Conservation (phyloP, 352 stramenopile species). For the Phytophthora agathidicida region DNA sequence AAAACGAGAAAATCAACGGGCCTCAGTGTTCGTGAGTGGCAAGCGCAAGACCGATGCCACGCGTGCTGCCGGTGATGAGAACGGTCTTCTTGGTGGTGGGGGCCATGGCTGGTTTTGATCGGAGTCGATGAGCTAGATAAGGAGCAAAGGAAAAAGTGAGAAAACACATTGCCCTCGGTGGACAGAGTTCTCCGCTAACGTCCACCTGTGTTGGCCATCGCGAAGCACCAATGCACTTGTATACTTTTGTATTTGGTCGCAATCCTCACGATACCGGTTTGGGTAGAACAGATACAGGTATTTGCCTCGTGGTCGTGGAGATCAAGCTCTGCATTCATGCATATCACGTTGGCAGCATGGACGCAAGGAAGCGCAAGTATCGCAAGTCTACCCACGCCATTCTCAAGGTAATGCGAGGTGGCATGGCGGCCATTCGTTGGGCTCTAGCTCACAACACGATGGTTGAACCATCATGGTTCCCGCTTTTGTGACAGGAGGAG, state of each 20-base stretch:
- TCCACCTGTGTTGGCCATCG: neutral
- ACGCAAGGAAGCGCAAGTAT: slow-evolving; percentile 27
- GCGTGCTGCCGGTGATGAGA: slow-evolving; percentile 49
- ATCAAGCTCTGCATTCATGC: too few relatives aligned
- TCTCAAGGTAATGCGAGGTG: slow-evolving; percentile 14
- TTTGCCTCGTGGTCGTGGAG: too few relatives aligned
- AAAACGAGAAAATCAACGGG: too few relatives aligned
- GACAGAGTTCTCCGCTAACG: neutral
- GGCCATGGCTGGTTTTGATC: slow-evolving; percentile 8
- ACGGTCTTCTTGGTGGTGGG: slow-evolving; percentile 42
- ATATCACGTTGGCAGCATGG: too few relatives aligned
- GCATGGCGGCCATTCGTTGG: too few relatives aligned
- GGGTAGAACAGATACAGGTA: neutral
- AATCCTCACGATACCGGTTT: slow-evolving; percentile 6
- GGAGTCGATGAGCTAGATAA: neutral
- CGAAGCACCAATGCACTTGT: neutral
- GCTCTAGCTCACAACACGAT: too few relatives aligned
- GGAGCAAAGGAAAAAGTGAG: slow-evolving; percentile 18
- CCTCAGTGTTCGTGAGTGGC: slow-evolving; percentile 41
- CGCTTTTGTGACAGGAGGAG: slow-evolving; percentile 22
- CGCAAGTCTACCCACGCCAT: slow-evolving; percentile 28
- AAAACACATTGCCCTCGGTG: neutral
- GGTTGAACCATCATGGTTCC: too few relatives aligned
- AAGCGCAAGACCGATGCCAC: slow-evolving; percentile 48
- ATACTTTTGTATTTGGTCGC: slow-evolving; percentile 2